Conservation (phyloP, 352 stramenopile genomes). For the Phytophthora megakarya region DNA sequence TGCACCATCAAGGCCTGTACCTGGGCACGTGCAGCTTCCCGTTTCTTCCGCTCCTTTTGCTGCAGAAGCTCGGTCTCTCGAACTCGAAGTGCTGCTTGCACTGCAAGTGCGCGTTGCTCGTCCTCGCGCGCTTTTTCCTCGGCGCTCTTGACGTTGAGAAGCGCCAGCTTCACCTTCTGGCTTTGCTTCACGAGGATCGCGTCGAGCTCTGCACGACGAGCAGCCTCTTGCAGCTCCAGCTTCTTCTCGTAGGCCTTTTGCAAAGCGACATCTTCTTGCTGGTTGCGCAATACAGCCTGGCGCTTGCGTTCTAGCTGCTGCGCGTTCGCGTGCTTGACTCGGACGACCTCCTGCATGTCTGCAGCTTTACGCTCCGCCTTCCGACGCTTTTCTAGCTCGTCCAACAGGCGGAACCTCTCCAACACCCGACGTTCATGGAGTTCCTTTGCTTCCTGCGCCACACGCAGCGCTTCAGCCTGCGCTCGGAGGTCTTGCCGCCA, state of each 20-base stretch:
- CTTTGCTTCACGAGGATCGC: conserved; percentile 57
- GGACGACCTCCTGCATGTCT: conserved; percentile 47
- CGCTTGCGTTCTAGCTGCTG: conserved; percentile 59
- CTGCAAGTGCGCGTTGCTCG: conserved; percentile 44
- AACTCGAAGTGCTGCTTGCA: conserved; percentile 49
- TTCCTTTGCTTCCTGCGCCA: conserved; percentile 44
- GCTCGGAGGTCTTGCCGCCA: conserved; percentile 51
- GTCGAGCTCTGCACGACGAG: conserved; percentile 49
- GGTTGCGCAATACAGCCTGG: conserved; percentile 37
- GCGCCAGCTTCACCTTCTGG: conserved; percentile 57
- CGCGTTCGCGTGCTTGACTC: conserved; percentile 58
- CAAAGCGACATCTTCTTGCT: conserved; percentile 48
- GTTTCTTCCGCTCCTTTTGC: conserved; percentile 39
- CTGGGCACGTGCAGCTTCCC: conserved; percentile 38
- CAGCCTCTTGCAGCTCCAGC: conserved; percentile 52
- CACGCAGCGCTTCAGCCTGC: conserved; percentile 42
- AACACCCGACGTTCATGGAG: conserved; percentile 50
- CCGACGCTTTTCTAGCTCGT: conserved; percentile 52
- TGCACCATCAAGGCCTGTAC: conserved; percentile 49
- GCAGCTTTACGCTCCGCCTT: conserved; percentile 52
- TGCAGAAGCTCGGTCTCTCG: conserved; percentile 44
- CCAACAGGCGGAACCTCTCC: conserved; percentile 43
- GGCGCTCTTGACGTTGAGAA: conserved; percentile 65
- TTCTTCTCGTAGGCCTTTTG: conserved; percentile 58
- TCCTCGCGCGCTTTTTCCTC: conserved; percentile 66